Evolutionary conservation across 129 eudicot species (phyloP), one percentile per base, ranked within the genome.

Genomic region (Tagetes erecta): DNA sequence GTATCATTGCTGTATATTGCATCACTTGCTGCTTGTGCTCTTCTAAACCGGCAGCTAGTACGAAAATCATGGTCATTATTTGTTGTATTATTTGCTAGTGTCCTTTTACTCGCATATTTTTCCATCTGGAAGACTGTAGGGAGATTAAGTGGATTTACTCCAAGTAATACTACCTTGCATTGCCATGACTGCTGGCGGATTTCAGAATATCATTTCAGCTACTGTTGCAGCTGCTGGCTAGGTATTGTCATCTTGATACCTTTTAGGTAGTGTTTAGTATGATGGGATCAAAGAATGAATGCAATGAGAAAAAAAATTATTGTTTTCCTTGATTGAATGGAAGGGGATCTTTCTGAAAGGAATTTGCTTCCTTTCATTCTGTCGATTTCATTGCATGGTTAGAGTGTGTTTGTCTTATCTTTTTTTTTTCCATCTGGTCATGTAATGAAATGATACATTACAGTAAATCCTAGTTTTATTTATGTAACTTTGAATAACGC

Each of bases 131-230:
- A 79, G 76, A 78, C 79, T 47, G 72, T 74, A 77, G 75, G 74
- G 80, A 82, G 91, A 49, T 76, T 63, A 55, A 76, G 77, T 66
- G 79, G 49, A 53, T 80, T 67, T 52, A 75, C 12, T 64, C 58
- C 83, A 42, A 56, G 70, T 69, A 84, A 64, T 71, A 34, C 84
- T 37, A 14, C 78, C 81, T 72, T 83, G 39, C 89, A 64, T 71
- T 95, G 99, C 68, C 97, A 91, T 88, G 96, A 91, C 76, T 95
- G 99, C 82, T 95, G 92, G 96, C 83, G 78, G 81, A 88, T 46
- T 73, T 86, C 97, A 8, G 84, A 78, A 73, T 41, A 64, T n/a
- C 81, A 85, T 78, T 86, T 87, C 83, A 67, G 77, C 79, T 88
- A 71, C 71, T 95, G 99, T 74, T 75, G 69, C 78, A 68, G 80